Percentiles rank a stretch among this genome's conserved stretches.
These are phyloP conservation scores for Colletotrichum higginsianum DNA, from an alignment of 2,329 filamentous ascomycete genomes.

Conservation along the genomic window DNA sequence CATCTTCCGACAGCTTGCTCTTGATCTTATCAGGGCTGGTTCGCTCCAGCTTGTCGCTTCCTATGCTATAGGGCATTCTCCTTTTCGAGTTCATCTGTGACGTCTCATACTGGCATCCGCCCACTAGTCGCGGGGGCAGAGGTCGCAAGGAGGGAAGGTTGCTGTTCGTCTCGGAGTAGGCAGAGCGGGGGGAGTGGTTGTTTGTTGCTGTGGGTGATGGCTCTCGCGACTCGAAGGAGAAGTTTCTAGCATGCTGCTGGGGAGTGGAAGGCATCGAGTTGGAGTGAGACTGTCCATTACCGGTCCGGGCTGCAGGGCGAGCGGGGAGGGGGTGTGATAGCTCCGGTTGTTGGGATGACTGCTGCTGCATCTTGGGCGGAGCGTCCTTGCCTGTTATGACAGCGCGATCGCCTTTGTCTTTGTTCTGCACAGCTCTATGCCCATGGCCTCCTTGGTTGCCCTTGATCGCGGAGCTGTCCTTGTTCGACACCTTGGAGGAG, in stretches of 20 bases:
- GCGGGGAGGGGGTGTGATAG: slow-evolving; percentile 46
- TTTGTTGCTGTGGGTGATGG: slow-evolving; percentile 85
- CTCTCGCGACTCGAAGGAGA: slow-evolving; percentile 82
- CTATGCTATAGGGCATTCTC: slow-evolving; percentile 92
- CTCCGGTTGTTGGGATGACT: slow-evolving; percentile 56
- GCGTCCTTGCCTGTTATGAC: slow-evolving; percentile 73
- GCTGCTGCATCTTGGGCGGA: slow-evolving; percentile 62
- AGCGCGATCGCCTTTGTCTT: slow-evolving; percentile 73
- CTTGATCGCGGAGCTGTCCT: slow-evolving; percentile 63
- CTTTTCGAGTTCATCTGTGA: slow-evolving; percentile 84
- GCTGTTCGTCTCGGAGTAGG: slow-evolving; percentile 89
- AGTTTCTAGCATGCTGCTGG: slow-evolving; percentile 87
- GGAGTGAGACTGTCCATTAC: slow-evolving; percentile 69
- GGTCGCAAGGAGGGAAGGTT: slow-evolving; percentile 78
- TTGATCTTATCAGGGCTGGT: slow-evolving; percentile 81
- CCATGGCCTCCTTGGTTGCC: slow-evolving; percentile 72
- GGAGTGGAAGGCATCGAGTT: slow-evolving; percentile 95
- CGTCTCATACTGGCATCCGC: slow-evolving; percentile 90
- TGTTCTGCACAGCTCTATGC: slow-evolving; percentile 71
- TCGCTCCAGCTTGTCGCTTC: slow-evolving; percentile 82
- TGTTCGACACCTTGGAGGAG: slow-evolving; percentile 72
- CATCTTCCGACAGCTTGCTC: slow-evolving; percentile 77
- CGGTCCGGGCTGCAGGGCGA: slow-evolving; percentile 46
- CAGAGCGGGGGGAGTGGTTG: slow-evolving; percentile 90
- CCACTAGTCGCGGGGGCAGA: slow-evolving; percentile 67